Base-by-base conservation (phyloP, 345 rosid species). In the Linum tenue region DNA sequence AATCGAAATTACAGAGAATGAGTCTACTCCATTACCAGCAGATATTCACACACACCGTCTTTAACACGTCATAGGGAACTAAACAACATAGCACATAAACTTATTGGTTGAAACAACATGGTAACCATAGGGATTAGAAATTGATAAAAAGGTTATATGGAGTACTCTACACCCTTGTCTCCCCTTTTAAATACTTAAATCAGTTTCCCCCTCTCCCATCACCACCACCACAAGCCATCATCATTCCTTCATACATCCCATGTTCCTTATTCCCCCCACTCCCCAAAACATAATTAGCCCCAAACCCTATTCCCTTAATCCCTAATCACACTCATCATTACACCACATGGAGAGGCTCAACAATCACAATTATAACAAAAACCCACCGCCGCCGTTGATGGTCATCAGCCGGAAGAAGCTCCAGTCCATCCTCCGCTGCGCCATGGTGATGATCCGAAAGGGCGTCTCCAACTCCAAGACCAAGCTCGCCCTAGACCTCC, bases 401-500 rank as follows among this genome's bases (percentile, higher is more conserved):
- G 53, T 71, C 37, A 48, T 10, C 3, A 48, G 53, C 53, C 9
- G 14, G 53, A 73, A 66, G 41, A 76, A 71, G 39, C 35, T 66
- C 11, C 50, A 59, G 22, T 66, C 56, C 58, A 66, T 73, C 50
- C 10, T 69, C 16, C 74, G 76, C 41, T 37, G 68, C 51, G 36
- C 68, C 41, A 36, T 79, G 51, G 65, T 76, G 67, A 42, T 74
- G 62, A 59, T 73, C 5, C 73, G 42, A 41, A 76, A 79, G 63
- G 76, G 83, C 60, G 53, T 76, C 31, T 41, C 71, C 7, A 22
- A 22, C 31, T 41, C 71, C 53, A 76, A 73, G 42, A 60, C 64
- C 67, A 78, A 74, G 61, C 16, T 70, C 50, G 7, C 55, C 51
- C 35, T 70, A 10, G 75, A 77, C 41, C 67, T 67, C 44, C 60